Evolutionary conservation across 768 basidiomycete species (phyloP), one percentile per base, ranked within the genome.

Genomic region (Ramaria sp.): DNA sequence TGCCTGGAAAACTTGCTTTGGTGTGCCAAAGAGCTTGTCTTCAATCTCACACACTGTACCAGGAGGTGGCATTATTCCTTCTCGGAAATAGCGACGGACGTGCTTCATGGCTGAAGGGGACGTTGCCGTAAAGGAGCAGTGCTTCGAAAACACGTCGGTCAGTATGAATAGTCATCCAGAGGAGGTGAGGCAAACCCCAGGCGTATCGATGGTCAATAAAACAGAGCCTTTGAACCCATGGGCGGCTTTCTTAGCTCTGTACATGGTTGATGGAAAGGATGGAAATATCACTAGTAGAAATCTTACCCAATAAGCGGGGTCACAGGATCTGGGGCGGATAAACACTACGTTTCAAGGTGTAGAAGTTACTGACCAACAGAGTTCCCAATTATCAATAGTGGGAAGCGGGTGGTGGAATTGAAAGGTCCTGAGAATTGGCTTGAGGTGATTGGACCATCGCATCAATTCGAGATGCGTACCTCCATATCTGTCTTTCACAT

Each of bases 341-440:
- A 19, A 10, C 6, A 37, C 34, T 10, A 37, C 9, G 13, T 11
- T 39, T 17, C 17, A 38, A 15, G 13, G n/a, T 15, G 24, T 4
- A 22, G 6, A 11, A 53, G 41, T n/a, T 34, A 55, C 59, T 13
- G 7, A 55, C 59, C 58, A 1, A 69, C 71, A 7, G 72, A 73
- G 57, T 75, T 75, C 0, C 73, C 73, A 38, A 75, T 66, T 22
- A 74, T 47, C 0, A 75, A 63, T 10, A 75, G 60, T 0, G 74
- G 74, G 57, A 68, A 63, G 53, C 72, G 73, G 11, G 73, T 74
- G 39, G 71, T 72, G 19, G 60, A 70, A 19, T 60, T 59, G 54
- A 74, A 69, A 9, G 71, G 70, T 33, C 72, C 73, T 69, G 53
- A 42, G 49, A 61, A 47, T 2, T 47, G 37, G n/a, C 51, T 39